phyloP scores from a whole-genome alignment of 1,284 basidiomycete genomes.

The Pascua guehoae region DNA sequence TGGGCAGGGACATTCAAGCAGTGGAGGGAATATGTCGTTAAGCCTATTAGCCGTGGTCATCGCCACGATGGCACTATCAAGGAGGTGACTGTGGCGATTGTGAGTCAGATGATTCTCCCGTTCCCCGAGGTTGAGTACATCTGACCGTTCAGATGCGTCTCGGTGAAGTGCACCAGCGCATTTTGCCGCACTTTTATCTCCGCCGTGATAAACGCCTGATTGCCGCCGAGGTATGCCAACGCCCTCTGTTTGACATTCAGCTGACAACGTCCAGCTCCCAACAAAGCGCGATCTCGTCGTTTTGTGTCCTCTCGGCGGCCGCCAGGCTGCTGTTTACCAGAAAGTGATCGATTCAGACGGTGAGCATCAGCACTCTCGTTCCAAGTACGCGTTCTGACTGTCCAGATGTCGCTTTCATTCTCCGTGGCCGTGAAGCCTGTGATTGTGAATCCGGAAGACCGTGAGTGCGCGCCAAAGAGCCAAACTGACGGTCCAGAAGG shows the following conservation, averaged over 20 bases:
- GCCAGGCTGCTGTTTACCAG: constrained; percentile 50
- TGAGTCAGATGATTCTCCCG: constrained; percentile 13
- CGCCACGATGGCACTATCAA: constrained; percentile 44
- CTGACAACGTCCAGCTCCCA: constrained; percentile 44
- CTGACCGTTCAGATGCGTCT: constrained; percentile 8
- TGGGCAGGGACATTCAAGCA: constrained; percentile 44
- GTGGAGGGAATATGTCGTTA: constrained; percentile 44
- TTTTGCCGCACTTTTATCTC: constrained; percentile 53
- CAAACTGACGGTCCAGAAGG: constrained; percentile 24
- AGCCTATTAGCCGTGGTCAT: constrained; percentile 49
- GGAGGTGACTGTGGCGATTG: constrained; percentile 42
- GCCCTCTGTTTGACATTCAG: neutral
- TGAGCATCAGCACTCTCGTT: constrained; percentile 7
- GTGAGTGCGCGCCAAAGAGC: constrained; percentile 15
- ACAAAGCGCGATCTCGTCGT: constrained; percentile 53
- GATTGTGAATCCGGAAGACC: constrained; percentile 35
- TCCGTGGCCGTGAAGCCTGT: constrained; percentile 49
- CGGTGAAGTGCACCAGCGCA: constrained; percentile 32
- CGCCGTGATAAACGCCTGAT: constrained; percentile 52
- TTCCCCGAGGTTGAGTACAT: neutral
- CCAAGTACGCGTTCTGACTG: neutral
- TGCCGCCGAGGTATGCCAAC: constrained; percentile 35
- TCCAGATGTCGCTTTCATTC: constrained; percentile 48
- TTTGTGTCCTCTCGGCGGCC: constrained; percentile 51
- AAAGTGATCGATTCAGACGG: constrained; percentile 44